Percentiles rank a stretch among this genome's conserved stretches.
Conservation (phyloP, 106 monocot species). For the Cymbidium sinense region DNA sequence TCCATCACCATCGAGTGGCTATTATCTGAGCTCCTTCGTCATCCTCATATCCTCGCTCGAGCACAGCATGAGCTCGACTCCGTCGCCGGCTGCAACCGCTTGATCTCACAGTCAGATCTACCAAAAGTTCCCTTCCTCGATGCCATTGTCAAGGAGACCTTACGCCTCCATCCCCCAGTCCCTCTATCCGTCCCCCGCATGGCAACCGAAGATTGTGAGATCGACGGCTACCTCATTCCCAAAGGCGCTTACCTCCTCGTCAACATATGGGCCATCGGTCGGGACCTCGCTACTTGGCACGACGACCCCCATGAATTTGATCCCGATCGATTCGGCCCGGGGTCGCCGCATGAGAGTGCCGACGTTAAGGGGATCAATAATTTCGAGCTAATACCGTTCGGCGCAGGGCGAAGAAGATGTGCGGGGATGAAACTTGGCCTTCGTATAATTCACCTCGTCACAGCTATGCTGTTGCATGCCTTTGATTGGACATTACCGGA, state of each 20-base stretch:
- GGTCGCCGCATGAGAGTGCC: slow-evolving; percentile 3
- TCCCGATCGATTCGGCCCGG: slow-evolving; percentile 27
- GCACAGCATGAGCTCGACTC: slow-evolving; percentile 36
- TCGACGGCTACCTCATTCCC: slow-evolving; percentile 31
- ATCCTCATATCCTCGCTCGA: slow-evolving; percentile 19
- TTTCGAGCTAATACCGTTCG: slow-evolving; percentile 37
- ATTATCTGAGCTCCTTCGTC: slow-evolving; percentile 27
- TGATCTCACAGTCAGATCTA: slow-evolving; percentile 31
- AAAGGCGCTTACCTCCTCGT: slow-evolving; percentile 16
- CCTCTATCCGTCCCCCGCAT: slow-evolving; percentile 34
- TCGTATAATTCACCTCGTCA: slow-evolving; percentile 31
- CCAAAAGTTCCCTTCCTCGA: slow-evolving; percentile 19
- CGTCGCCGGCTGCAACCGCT: slow-evolving; percentile 22
- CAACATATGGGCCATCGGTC: slow-evolving; percentile 41
- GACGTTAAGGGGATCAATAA: slow-evolving; percentile 34
- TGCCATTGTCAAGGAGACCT: slow-evolving; percentile 34
- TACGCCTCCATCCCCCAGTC: slow-evolving; percentile 34
- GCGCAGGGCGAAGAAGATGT: slow-evolving; percentile 35
- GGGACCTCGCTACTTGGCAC: slow-evolving; percentile 21
- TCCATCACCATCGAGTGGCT: slow-evolving; percentile 32
- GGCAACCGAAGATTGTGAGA: slow-evolving; percentile 19
- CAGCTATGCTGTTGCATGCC: slow-evolving; percentile 22
- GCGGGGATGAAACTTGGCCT: slow-evolving; percentile 31
- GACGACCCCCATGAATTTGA: slow-evolving; percentile 21
- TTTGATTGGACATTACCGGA: slow-evolving; percentile 34